Base-by-base conservation (phyloP, 148 eudicot species). In the Nepenthes mirabilis region DNA sequence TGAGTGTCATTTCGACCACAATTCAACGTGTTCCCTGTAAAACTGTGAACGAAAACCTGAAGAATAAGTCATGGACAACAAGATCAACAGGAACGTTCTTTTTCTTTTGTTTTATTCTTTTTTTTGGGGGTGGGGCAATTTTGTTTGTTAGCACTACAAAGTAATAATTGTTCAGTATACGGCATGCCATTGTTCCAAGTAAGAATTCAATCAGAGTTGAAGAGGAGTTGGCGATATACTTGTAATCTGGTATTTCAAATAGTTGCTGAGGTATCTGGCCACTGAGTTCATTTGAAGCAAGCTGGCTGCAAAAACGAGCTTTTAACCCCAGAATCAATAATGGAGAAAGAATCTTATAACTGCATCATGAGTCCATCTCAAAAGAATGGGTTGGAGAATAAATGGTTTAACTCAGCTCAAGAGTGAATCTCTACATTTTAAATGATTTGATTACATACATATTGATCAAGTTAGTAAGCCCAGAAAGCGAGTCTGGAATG, bases 401-500 rank as follows among this genome's bases (percentile, higher is more conserved):
- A 8, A 40, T 3, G 45, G 45, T 40, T 4, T 1, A 40, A 40
- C 14, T 23, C 5, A 52, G 55, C 55, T 13, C 32, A 52, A 52
- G 32, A 5, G 52, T 10, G 2, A 2, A 2, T 48, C n/a, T 48
- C 11, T 48, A 14, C 52, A 48, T 48, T 2, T 48, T 14, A 5
- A 2, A 48, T 48, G 52, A 2, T 14, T 3, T 3, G 52, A 52
- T 52, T 13, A 77, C 96, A 75, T 86, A 88, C 99, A 93, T 57
- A 70, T 59, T 81, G 56, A 80, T 78, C 79, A 93, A 77, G 71
- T 63, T 74, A 65, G 79, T 13, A 66, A 93, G 95, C 48, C 59
- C 61, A 34, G 82, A 76, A 58, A 93, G 81, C 5, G 99, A 86
- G 63, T 66, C 78, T 11, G 99, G 99, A 69, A 93, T 76, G 8